Percentiles rank a stretch among this genome's conserved stretches.
Evolutionary conservation across 129 eudicot genomes (phyloP).

Genomic region (Helianthus tuberosus): DNA sequence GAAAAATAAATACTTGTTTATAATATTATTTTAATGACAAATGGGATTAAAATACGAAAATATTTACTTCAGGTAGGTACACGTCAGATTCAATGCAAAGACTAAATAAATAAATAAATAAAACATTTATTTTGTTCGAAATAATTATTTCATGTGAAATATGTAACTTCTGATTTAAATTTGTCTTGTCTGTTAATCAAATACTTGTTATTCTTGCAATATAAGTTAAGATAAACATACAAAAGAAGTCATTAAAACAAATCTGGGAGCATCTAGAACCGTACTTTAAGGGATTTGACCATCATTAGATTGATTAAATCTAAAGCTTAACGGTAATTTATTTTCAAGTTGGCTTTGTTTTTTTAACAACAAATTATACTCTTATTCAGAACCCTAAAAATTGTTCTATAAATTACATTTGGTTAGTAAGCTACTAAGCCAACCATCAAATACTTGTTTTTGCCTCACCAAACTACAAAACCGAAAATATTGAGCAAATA

Average conservation of each 20-base stretch:
- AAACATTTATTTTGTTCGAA: neutral
- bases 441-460: no score
- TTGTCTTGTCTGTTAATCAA: neutral
- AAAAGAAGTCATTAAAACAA: neutral
- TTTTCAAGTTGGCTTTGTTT: no score
- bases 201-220: neutral
- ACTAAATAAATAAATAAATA: neutral
- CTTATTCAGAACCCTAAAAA: no score
- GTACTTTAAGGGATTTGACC: conserved; percentile 16
- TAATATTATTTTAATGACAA: neutral
- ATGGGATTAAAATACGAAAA: no score
- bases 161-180: neutral
- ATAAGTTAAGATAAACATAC: neutral
- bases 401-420: no score
- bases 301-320: neutral
- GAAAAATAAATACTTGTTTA: neutral
- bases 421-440: no score
- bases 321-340: neutral
- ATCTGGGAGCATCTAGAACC: conserved; percentile 7
- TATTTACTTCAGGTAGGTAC: no score
- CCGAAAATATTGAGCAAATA: no score
- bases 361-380: no score
- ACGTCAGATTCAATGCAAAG: no score
- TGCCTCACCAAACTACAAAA: no score
- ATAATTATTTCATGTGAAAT: neutral